Evolutionary conservation across 2,329 filamentous ascomycete genomes (phyloP), one percentile per base, ranked within the genome.

Genomic region (Basipetospora sp.): DNA sequence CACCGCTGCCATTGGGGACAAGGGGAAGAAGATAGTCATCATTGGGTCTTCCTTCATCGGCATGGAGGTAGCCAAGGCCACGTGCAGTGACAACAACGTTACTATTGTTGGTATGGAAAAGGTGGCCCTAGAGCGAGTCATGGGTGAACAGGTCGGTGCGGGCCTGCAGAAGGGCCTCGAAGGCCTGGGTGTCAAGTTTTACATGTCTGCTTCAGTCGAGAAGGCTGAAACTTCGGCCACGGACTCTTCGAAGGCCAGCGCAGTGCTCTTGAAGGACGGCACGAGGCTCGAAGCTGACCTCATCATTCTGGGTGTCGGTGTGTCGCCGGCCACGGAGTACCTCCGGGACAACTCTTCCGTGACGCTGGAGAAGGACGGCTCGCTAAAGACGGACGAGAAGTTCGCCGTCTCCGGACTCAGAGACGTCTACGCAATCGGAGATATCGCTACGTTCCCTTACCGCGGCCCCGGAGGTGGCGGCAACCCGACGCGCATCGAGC

Each of bases 31-130:
- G 58, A 76, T 98, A 46, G 85, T 94, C 33, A 69, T 98, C 11
- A 68, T 98, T 38, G 90, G 90, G 29, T 88, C 81, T 42, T 93
- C 85, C 1, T 98, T 98, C 58, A 98, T 98, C 52, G 90, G 90
- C 29, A 92, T 98, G 82, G 90, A 98, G 58, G 74, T 92, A n/a
- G 88, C 82, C 43, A 90, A 87, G 45, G 79, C 92, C 1, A 77
- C 80, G 0, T 61, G 71, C 31, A 80, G 80, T 48, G 80, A 80
- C 49, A 93, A 98, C 55, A 63, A 77, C 8, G 86, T 98, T 13
- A 80, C 80, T 6, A 75, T 96, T 29, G 66, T 98, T 16, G 90
- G 90, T 27, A 88, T 87, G 80, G 86, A 94, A 53, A 74, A 74
- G 42, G 75, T 75, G 10, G 88, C 90, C 0, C 71, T 96, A 45